Evolutionary conservation across 163 green algal species (phyloP), one percentile per base, ranked within the genome.

Genomic region (Volvox carteri): DNA sequence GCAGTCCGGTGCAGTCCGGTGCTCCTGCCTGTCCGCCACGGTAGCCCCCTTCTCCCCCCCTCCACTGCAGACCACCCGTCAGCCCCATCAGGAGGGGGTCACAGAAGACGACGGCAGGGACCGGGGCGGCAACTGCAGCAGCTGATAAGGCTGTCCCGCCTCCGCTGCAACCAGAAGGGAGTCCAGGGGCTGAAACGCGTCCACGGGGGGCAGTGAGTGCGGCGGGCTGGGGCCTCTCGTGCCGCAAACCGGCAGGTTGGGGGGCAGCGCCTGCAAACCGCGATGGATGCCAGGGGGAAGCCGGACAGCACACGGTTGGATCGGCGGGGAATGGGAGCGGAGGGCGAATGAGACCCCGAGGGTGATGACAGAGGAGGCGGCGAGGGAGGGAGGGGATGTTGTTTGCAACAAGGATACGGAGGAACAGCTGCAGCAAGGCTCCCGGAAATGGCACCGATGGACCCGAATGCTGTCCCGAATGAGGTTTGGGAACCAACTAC

Each of bases 181-280:
- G 5, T 8, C 73, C 73, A 80, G 44, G 6, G 28, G 44, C 28
- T 5, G 28, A 44, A 80, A 80, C 25, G 12, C 28, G 5, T 80
- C 73, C 42, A 21, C 23, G 8, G 73, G n/a, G 0, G 73, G 73
- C n/a, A 46, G 0, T 44, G n/a, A 62, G 42, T 42, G 28, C 42
- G 44, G 42, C 28, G 73, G 73, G 19, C 42, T 50, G 75, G 19
- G 19, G 75, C 33, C 75, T 30, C 46, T 46, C 23, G 48, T 84
- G 75, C 75, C 75, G 75, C 75, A 84, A n/a, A 84, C 75, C 0
- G 12, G 50, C 46, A 68, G 21, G 9, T 84, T 12, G 18, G 30
- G 37, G 30, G 75, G 48, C 48, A 84, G 75, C 0, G 48, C 75
- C 75, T 84, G 72, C 41, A 44, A 9, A 77, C 54, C 4, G 28